Base-by-base conservation (phyloP, 495 filamentous ascomycete genomes). In the Aspergillus avenaceus region DNA sequence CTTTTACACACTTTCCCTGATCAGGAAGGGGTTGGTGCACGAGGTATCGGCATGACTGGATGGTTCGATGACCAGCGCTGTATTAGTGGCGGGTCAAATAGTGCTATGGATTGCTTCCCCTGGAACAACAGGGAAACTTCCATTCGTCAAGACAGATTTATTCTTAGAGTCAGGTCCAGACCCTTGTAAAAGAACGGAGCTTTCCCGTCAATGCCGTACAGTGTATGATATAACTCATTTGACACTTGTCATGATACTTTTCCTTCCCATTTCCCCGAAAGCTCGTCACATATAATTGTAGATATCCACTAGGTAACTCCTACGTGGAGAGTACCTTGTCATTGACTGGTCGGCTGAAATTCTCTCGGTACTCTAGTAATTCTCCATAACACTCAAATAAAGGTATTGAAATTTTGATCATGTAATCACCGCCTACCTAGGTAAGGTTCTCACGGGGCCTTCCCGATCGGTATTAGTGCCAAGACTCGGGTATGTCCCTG, bases 51-150 rank as follows among this genome's bases (percentile, higher is more conserved):
- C 24, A 1, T 54, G 45, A 54, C 13, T 54, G 52, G 52, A 42
- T 25, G 13, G 50, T 22, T 18, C 27, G 32, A 37, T 31, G 12
- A 26, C 29, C 27, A 31, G 0, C 25, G n/a, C 41, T 5, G 24
- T 19, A 13, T 44, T 28, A 18, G 45, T n/a, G 24, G 52, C 41
- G 52, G 52, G 46, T 54, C 45, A 54, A 45, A 25, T 29, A 45
- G 38, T 41, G 52, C 23, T 29, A 46, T 45, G 29, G 41, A 45
- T n/a, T 49, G 38, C 24, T 38, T 49, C 52, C 43, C 24, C 40
- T 49, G 38, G 37, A 34, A 50, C 34, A 26, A 26, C 37, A 47
- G 18, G 44, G 28, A 42, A 25, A n/a, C n/a, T 31, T 24, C 38
- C 26, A 32, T 25, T 36, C 27, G 5, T 45, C 38, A 43, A 21